Conservation (phyloP, 345 rosid genomes). For the Garcia nutans region DNA sequence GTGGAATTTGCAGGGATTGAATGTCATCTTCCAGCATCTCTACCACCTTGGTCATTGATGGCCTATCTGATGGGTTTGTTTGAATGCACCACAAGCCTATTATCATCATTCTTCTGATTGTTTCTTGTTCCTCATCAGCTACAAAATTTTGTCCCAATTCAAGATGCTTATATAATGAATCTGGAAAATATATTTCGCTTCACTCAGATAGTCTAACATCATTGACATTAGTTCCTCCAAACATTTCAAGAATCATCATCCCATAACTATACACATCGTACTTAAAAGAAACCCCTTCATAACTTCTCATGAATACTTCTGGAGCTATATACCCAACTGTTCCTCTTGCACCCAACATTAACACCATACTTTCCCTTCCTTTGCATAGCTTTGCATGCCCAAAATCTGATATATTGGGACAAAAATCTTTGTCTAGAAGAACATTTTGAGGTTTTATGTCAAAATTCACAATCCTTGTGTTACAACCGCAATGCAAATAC, state of each 20-base stretch:
- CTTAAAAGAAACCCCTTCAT: not conserved
- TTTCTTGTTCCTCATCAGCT: no score
- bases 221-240: not conserved
- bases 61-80: constrained; percentile 43
- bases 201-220: not conserved
- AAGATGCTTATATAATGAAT: constrained; percentile 15
- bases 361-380: not conserved
- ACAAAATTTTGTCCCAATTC: no score
- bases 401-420: constrained; percentile 11
- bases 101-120: constrained; percentile 29
- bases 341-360: not conserved
- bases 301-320: constrained; percentile 14
- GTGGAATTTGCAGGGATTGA: not conserved
- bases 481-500: constrained; percentile 13
- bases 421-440: not conserved
- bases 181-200: constrained; percentile 21
- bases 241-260: constrained; percentile 30
- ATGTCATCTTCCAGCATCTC: constrained; percentile 1
- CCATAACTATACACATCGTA: constrained; percentile 25
- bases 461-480: constrained; percentile 12
- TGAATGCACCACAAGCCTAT: constrained; percentile 52
- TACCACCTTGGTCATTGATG: constrained; percentile 30
- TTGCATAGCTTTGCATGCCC: constrained; percentile 13
- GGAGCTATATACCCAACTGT: constrained; percentile 1
- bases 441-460: constrained; percentile 6